Percentiles rank a stretch among this genome's conserved stretches.
Evolutionary conservation across 2,329 filamentous ascomycete species (phyloP).

Genomic region (Cyclaneusma minus): DNA sequence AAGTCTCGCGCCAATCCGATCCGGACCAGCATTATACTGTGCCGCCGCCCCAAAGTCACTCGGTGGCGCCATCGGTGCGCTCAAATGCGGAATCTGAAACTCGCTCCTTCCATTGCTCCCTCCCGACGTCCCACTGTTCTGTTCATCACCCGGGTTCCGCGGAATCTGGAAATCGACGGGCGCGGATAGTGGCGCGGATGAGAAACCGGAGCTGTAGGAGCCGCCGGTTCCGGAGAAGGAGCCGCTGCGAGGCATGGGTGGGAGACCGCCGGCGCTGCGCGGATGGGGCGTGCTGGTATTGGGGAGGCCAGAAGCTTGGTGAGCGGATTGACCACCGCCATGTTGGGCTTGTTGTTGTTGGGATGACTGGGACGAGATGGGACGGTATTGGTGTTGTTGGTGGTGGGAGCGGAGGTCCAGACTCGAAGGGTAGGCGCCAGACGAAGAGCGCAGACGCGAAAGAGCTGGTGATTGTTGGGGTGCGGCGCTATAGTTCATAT

Average conservation of each 20-base stretch:
- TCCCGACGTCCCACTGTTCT: too few relatives aligned
- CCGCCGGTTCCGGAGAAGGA: conserved; percentile 25
- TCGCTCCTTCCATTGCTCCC: conserved; percentile 24
- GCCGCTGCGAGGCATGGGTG: conserved; percentile 16
- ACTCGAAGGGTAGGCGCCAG: conserved; percentile 28
- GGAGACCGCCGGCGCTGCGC: too few relatives aligned
- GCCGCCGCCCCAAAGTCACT: too few relatives aligned
- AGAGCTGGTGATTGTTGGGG: conserved; percentile 26
- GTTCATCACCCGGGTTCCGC: conserved; percentile 24
- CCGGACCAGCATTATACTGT: too few relatives aligned
- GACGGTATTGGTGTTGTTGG: conserved; percentile 31
- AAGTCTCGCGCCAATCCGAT: too few relatives aligned
- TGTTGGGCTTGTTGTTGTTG: conserved; percentile 11
- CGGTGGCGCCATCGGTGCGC: conserved; percentile 34
- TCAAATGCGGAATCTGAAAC: conserved; percentile 38
- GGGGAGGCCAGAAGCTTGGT: too few relatives aligned
- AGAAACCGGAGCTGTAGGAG: conserved; percentile 33
- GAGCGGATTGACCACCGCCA: too few relatives aligned
- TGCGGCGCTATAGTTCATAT: conserved; percentile 28
- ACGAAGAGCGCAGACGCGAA: conserved; percentile 33
- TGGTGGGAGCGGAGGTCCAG: conserved; percentile 28
- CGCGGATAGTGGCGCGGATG: conserved; percentile 36
- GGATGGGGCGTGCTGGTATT: too few relatives aligned
- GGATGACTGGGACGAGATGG: conserved; percentile 15
- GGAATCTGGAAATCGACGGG: conserved; percentile 36